phyloP scores from a whole-genome alignment of 1,284 basidiomycete genomes.

The Amylostereum areolatum region DNA sequence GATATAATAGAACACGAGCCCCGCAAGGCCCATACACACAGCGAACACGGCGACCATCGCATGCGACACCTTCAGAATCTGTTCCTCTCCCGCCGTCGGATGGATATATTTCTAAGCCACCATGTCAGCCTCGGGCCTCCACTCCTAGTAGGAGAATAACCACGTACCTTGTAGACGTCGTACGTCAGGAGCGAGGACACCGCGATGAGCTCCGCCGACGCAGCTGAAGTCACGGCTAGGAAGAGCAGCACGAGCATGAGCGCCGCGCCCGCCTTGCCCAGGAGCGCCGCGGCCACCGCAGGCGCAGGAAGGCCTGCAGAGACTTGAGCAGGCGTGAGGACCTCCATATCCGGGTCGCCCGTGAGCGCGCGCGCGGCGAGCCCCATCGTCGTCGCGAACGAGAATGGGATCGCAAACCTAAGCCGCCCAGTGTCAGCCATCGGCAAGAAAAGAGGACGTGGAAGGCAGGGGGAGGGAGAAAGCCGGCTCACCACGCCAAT shows the following conservation, averaged over 20 bases:
- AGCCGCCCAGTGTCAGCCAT: background rate
- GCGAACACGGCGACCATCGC: slow-evolving; percentile 34
- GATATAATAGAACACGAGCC: slow-evolving; percentile 84
- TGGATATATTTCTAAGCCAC: slow-evolving; percentile 45
- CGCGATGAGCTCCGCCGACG: slow-evolving; percentile 87
- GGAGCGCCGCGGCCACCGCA: slow-evolving; percentile 72
- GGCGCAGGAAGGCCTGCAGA: slow-evolving; percentile 82
- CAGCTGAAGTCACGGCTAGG: slow-evolving; percentile 82
- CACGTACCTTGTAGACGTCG: slow-evolving; percentile 54
- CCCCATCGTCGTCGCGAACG: slow-evolving; percentile 76
- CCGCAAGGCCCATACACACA: slow-evolving; percentile 75
- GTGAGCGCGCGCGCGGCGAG: slow-evolving; percentile 76
- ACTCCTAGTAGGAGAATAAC: background rate
- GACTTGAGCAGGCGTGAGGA: slow-evolving; percentile 58
- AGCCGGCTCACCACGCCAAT: slow-evolving; percentile 82
- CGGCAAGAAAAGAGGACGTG: slow-evolving; percentile 11
- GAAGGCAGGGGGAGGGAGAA: no score
- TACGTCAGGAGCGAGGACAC: slow-evolving; percentile 79
- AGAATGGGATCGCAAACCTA: slow-evolving; percentile 80
- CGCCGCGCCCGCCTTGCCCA: slow-evolving; percentile 72
- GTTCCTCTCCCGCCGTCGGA: slow-evolving; percentile 47
- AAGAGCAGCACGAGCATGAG: slow-evolving; percentile 69
- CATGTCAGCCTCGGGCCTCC: no score
- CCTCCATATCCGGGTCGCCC: slow-evolving; percentile 63
- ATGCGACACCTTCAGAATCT: slow-evolving; percentile 51